These are phyloP conservation scores for Dioscorea dumetorum DNA, from an alignment of 106 monocot species.

Conservation along the genomic window DNA sequence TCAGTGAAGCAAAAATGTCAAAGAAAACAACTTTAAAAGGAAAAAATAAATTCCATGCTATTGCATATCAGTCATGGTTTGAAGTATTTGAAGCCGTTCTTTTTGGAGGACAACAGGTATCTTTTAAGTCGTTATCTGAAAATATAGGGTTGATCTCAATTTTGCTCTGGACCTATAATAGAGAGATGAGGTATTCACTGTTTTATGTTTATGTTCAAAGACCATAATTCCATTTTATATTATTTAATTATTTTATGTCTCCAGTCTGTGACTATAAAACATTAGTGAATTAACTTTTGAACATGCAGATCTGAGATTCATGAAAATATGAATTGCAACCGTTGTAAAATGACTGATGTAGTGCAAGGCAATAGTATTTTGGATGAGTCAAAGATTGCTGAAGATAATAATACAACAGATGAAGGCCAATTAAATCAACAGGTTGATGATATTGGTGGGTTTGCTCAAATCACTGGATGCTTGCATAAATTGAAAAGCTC, in stretches of 20 bases:
- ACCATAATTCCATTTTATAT: background rate
- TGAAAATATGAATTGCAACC: conserved; percentile 83
- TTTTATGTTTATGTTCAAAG: too few relatives aligned
- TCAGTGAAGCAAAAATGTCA: too few relatives aligned
- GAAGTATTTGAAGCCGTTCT: too few relatives aligned
- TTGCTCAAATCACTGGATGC: conserved; percentile 89
- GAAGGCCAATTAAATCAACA: conserved; percentile 1
- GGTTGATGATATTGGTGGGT: conserved; percentile 69
- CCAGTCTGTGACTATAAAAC: background rate
- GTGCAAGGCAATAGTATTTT: background rate
- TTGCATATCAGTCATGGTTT: too few relatives aligned
- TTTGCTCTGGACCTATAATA: too few relatives aligned
- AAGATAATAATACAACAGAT: background rate
- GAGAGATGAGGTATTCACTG: too few relatives aligned
- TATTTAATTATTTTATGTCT: background rate
- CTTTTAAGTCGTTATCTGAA: too few relatives aligned
- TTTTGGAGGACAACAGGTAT: too few relatives aligned
- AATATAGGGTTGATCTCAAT: too few relatives aligned
- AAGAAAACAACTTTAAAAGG: too few relatives aligned
- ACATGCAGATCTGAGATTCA: conserved; percentile 80
- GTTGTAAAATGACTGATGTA: conserved; percentile 27
- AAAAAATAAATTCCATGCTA: too few relatives aligned
- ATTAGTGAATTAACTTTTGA: background rate
- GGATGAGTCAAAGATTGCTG: background rate
- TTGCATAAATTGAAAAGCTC: conserved; percentile 50